Evolutionary conservation across 2,329 filamentous ascomycete genomes (phyloP).

Genomic region (Coleophoma cylindrospora): DNA sequence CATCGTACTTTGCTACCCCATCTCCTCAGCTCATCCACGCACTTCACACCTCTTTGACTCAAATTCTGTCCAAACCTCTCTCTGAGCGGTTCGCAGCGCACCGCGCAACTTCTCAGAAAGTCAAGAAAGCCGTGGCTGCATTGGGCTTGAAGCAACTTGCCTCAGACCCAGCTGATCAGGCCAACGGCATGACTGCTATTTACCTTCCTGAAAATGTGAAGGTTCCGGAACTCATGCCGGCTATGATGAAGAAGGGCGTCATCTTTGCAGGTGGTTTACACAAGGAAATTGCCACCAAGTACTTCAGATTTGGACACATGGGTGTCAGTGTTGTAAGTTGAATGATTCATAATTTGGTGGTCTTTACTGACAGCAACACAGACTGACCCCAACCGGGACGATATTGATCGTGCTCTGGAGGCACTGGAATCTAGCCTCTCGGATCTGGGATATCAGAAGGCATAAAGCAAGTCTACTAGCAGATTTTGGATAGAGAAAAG

Average conservation of each 20-base stretch:
- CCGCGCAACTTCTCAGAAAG: constrained; percentile 70
- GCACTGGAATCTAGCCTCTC: constrained; percentile 69
- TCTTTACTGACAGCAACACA: constrained; percentile 24
- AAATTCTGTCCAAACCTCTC: constrained; percentile 78
- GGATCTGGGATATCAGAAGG: constrained; percentile 63
- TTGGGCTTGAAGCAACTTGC: constrained; percentile 87
- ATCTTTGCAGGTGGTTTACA: constrained; percentile 94
- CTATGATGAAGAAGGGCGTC: constrained; percentile 78
- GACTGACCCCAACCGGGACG: constrained; percentile 71
- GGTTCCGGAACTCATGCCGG: constrained; percentile 78
- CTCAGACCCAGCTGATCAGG: constrained; percentile 80
- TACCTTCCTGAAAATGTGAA: constrained; percentile 84
- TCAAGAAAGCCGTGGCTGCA: constrained; percentile 78
- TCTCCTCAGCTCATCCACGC: constrained; percentile 92
- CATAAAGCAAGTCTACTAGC: constrained; percentile 10
- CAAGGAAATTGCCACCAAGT: constrained; percentile 90
- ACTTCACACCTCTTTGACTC: constrained; percentile 80
- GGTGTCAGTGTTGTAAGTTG: constrained; percentile 75
- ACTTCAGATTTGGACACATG: constrained; percentile 97
- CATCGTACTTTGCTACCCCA: constrained; percentile 96
- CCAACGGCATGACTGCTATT: constrained; percentile 96
- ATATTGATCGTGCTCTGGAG: constrained; percentile 79
- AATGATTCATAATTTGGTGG: neutral
- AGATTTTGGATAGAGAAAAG: constrained; percentile 2
- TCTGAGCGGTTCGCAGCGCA: constrained; percentile 81